Evolutionary conservation across 805 yeast species (phyloP).

Genomic region (Candida dajiaensis): DNA sequence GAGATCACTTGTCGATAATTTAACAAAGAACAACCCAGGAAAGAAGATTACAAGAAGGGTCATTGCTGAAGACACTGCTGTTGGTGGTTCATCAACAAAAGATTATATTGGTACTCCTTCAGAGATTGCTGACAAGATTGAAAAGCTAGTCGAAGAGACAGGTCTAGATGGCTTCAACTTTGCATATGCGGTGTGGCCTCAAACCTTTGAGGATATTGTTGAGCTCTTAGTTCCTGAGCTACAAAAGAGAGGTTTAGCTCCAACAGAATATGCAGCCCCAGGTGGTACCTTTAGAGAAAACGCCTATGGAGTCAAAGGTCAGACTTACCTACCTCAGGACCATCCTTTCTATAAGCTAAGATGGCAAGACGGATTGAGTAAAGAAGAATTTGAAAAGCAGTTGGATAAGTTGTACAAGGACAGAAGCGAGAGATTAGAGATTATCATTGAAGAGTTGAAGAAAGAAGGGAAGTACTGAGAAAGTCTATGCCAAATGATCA

Average conservation of each 20-base stretch:
- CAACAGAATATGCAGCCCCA: conserved; percentile 23
- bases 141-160: conserved; percentile 27
- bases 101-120: conserved; percentile 29
- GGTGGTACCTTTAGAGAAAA: conserved; percentile 18
- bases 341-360: conserved; percentile 10
- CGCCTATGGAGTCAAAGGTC: conserved; percentile 8
- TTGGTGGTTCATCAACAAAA: conserved; percentile 23
- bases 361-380: conserved; percentile 8
- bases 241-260: conserved; percentile 19
- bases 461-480: background rate
- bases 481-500: no score
- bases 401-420: conserved; percentile 1
- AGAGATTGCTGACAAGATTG: conserved; percentile 35
- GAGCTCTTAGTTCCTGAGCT: conserved; percentile 30
- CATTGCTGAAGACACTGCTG: conserved; percentile 22
- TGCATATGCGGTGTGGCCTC: conserved; percentile 34
- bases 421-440: background rate
- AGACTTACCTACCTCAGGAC: conserved; percentile 2
- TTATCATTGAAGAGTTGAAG: background rate
- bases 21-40: conserved; percentile 25
- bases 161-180: conserved; percentile 28
- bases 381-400: conserved; percentile 1
- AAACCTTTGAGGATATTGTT: conserved; percentile 34
- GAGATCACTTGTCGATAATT: conserved; percentile 4
- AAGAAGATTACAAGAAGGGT: conserved; percentile 18